Conservation (phyloP, 148 eudicot genomes). For the Persicaria maculosa region DNA sequence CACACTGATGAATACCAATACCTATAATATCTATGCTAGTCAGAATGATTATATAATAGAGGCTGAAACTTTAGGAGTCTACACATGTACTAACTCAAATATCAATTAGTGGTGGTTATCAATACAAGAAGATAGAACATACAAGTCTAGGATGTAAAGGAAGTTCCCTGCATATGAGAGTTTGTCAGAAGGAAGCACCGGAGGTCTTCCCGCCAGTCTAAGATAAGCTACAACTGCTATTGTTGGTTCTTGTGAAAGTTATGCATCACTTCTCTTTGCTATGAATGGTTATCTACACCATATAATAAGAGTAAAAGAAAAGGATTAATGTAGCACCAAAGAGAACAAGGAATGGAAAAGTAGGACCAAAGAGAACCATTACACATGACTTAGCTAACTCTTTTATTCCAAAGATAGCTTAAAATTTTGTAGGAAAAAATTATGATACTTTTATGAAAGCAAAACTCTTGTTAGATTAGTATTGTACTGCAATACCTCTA, state of each 20-base stretch:
- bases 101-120: too few relatives aligned
- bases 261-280: not conserved
- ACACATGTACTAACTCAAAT: not conserved
- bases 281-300: not conserved
- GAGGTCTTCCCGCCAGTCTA: conserved; percentile 96
- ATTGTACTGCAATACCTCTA: too few relatives aligned
- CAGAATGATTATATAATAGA: not conserved
- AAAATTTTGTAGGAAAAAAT: too few relatives aligned
- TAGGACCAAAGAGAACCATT: too few relatives aligned
- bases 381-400: not conserved
- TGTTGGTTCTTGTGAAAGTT: conserved; percentile 67
- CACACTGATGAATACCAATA: not conserved
- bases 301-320: not conserved
- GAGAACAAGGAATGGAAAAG: too few relatives aligned
- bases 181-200: conserved; percentile 87
- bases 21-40: not conserved
- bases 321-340: not conserved
- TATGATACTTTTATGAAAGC: not conserved
- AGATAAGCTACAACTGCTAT: conserved; percentile 94
- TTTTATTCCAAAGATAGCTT: too few relatives aligned
- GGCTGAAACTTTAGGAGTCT: not conserved
- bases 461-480: too few relatives aligned
- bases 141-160: conserved; percentile 98
- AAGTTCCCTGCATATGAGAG: conserved; percentile 97
- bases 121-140: conserved; percentile 23